phyloP scores from a whole-genome alignment of 148 eudicot species.

The Persicaria tinctoria region DNA sequence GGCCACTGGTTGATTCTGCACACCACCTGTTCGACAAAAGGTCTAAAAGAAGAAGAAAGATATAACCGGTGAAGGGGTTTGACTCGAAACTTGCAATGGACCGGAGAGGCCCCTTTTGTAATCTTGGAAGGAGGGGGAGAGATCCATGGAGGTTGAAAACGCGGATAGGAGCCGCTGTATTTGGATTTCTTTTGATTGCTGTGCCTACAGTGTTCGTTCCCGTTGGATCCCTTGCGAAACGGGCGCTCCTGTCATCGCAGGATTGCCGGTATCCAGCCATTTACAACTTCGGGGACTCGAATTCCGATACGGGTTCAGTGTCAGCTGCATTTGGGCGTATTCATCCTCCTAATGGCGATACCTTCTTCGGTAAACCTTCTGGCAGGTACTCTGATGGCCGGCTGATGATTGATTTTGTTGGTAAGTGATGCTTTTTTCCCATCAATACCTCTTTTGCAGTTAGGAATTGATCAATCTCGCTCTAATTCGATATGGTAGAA shows the following conservation, averaged over 20 bases:
- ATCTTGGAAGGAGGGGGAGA: slow-evolving; percentile 12
- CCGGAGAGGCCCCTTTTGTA: slow-evolving; percentile 19
- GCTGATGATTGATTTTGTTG: slow-evolving; percentile 69
- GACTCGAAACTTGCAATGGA: slow-evolving; percentile 12
- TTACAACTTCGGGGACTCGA: slow-evolving; percentile 89
- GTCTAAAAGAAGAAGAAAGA: neutral
- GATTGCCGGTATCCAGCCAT: slow-evolving; percentile 63
- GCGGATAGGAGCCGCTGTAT: slow-evolving; percentile 17
- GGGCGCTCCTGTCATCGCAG: neutral
- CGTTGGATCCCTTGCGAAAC: slow-evolving; percentile 16
- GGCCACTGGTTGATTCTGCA: neutral
- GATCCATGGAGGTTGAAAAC: slow-evolving; percentile 19
- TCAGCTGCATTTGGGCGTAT: slow-evolving; percentile 86
- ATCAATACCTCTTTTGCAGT: neutral
- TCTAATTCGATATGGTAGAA: neutral
- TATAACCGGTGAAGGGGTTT: neutral
- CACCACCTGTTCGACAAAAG: slow-evolving; percentile 10
- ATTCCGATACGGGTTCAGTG: slow-evolving; percentile 83
- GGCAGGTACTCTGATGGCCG: slow-evolving; percentile 75
- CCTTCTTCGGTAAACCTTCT: slow-evolving; percentile 58
- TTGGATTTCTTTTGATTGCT: slow-evolving; percentile 21
- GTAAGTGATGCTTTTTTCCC: slow-evolving; percentile 21
- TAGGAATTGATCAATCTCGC: neutral
- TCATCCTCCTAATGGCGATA: slow-evolving; percentile 56
- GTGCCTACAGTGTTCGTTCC: slow-evolving; percentile 19